Conservation (phyloP, 805 yeast species). For the Ogataea corticis region DNA sequence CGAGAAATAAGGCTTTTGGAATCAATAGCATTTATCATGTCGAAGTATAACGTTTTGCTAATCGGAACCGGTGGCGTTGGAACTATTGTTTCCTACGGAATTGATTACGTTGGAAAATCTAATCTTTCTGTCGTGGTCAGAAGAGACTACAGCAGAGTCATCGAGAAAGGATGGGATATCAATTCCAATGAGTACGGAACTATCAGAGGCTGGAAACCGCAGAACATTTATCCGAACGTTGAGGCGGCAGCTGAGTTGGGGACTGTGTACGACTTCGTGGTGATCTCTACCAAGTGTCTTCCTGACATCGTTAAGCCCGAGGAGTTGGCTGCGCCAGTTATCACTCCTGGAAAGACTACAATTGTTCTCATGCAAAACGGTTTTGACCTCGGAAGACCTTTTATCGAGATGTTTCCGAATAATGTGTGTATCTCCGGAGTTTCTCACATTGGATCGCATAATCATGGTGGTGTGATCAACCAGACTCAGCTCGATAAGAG, state of each 20-base stretch:
- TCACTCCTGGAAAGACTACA: constrained; percentile 45
- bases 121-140: constrained; percentile 61
- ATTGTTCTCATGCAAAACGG: constrained; percentile 68
- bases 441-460: constrained; percentile 61
- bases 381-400: constrained; percentile 58
- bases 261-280: constrained; percentile 50
- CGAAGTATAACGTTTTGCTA: constrained; percentile 9
- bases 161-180: constrained; percentile 51
- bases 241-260: constrained; percentile 44
- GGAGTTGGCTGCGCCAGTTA: constrained; percentile 51
- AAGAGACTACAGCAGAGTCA: constrained; percentile 56
- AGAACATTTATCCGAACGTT: constrained; percentile 32
- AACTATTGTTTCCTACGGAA: constrained; percentile 64
- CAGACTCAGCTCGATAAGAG: constrained; percentile 50
- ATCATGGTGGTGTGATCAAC: constrained; percentile 46
- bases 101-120: constrained; percentile 47
- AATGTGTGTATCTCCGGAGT: constrained; percentile 61
- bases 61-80: constrained; percentile 90
- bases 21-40: too few relatives aligned
- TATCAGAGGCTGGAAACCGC: constrained; percentile 56
- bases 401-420: constrained; percentile 50
- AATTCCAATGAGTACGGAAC: constrained; percentile 63
- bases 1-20: too few relatives aligned
- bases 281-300: constrained; percentile 59
- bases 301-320: constrained; percentile 58